Percentiles rank a stretch among this genome's conserved stretches.
These are phyloP conservation scores for Arthrobotrys conoides DNA, from an alignment of 2,329 filamentous ascomycete species.

Conservation along the genomic window DNA sequence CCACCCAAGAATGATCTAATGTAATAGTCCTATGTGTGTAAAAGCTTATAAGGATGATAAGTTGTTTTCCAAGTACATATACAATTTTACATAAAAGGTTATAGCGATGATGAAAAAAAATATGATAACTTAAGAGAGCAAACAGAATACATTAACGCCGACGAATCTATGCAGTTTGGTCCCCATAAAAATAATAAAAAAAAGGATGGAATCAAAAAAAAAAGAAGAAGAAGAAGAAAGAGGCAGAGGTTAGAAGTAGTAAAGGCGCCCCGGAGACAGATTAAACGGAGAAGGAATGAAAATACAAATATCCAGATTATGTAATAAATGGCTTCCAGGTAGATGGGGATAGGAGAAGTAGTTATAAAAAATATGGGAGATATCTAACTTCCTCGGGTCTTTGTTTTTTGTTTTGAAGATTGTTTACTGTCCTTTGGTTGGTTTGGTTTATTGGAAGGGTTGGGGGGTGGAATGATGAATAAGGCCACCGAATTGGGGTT, in stretches of 20 bases:
- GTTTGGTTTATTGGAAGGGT: background rate
- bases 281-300: background rate
- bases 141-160: too few relatives aligned
- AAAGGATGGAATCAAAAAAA: background rate
- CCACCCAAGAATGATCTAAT: too few relatives aligned
- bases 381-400: background rate
- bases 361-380: background rate
- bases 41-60: too few relatives aligned
- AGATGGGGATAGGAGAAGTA: background rate
- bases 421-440: background rate
- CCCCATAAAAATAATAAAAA: too few relatives aligned
- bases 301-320: background rate
- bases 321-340: background rate
- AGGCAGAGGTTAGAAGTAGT: background rate
- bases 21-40: too few relatives aligned
- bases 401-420: background rate
- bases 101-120: too few relatives aligned
- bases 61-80: too few relatives aligned
- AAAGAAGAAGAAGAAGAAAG: background rate
- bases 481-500: background rate
- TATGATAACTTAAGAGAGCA: too few relatives aligned
- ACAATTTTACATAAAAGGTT: too few relatives aligned
- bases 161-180: too few relatives aligned
- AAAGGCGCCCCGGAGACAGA: too few relatives aligned
- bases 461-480: background rate